These are phyloP conservation scores for Macrocybe gigantea DNA, from an alignment of 768 basidiomycete genomes.

Conservation along the genomic window DNA sequence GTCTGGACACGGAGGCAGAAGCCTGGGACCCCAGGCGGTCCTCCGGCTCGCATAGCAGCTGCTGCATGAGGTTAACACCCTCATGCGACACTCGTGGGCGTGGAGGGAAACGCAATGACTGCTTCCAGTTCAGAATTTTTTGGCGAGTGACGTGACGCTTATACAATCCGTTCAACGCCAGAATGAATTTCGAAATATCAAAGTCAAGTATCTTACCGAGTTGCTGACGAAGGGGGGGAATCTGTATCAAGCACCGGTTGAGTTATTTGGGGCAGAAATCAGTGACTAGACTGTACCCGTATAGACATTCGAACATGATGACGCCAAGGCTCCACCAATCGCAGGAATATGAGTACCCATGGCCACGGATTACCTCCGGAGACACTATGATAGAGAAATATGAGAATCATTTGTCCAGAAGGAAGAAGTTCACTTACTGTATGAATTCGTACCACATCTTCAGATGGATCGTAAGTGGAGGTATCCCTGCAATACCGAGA, in stretches of 20 bases:
- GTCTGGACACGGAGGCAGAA: constrained; percentile 60
- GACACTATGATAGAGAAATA: constrained; percentile 52
- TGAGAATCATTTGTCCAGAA: background rate
- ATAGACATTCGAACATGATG: constrained; percentile 94
- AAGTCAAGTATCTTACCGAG: constrained; percentile 49
- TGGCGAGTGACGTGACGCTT: constrained; percentile 92
- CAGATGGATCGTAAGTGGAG: constrained; percentile 17
- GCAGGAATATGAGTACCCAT: constrained; percentile 90
- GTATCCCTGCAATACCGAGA: constrained; percentile 9
- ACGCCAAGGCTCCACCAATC: constrained; percentile 99
- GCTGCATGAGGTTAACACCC: constrained; percentile 82
- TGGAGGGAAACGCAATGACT: constrained; percentile 79
- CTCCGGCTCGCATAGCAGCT: constrained; percentile 91
- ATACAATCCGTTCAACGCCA: constrained; percentile 11
- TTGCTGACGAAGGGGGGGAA: constrained; percentile 96
- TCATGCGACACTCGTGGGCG: constrained; percentile 82
- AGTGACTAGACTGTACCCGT: constrained; percentile 53
- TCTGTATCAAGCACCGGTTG: constrained; percentile 28
- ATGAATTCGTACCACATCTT: constrained; percentile 83
- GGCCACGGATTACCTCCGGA: constrained; percentile 84
- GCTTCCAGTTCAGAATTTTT: constrained; percentile 96
- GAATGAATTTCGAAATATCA: constrained; percentile 8
- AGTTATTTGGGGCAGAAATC: constrained; percentile 4
- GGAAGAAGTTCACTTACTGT: constrained; percentile 50
- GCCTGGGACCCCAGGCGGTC: constrained; percentile 83